phyloP scores from a whole-genome alignment of 441 rosid species.

The Corymbia calophylla region DNA sequence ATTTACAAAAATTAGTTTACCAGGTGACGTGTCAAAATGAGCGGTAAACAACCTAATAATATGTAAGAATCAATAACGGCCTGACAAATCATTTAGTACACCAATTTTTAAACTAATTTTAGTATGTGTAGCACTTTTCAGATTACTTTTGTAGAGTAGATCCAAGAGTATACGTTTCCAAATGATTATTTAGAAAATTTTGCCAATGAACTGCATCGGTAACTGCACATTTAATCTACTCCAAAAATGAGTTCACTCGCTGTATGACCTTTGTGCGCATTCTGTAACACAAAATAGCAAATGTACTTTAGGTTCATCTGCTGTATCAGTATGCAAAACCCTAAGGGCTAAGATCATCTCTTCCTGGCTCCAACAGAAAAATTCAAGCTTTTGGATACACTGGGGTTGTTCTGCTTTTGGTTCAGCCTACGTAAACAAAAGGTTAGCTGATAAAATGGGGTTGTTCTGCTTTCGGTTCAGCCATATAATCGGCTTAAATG shows the following conservation, averaged over 20 bases:
- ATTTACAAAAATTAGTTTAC: background rate
- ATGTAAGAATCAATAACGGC: background rate
- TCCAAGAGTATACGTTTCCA: background rate
- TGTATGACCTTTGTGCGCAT: background rate
- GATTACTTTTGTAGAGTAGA: background rate
- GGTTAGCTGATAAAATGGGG: background rate
- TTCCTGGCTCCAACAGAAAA: background rate
- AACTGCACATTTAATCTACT: background rate
- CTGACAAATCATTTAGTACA: background rate
- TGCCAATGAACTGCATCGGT: background rate
- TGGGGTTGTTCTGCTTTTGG: background rate
- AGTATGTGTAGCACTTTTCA: background rate
- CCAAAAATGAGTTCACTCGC: background rate
- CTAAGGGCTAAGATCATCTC: background rate
- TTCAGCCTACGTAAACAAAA: background rate
- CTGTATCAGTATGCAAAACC: background rate
- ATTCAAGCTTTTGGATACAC: background rate
- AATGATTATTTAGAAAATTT: background rate
- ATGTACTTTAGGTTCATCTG: background rate
- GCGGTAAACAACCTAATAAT: background rate
- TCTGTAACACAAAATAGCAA: background rate
- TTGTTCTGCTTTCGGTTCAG: background rate
- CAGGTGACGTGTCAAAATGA: background rate
- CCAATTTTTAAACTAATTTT: background rate
- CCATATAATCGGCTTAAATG: background rate